Base-by-base conservation (phyloP, 2,329 filamentous ascomycete genomes). In the Ophiostoma sp. region DNA sequence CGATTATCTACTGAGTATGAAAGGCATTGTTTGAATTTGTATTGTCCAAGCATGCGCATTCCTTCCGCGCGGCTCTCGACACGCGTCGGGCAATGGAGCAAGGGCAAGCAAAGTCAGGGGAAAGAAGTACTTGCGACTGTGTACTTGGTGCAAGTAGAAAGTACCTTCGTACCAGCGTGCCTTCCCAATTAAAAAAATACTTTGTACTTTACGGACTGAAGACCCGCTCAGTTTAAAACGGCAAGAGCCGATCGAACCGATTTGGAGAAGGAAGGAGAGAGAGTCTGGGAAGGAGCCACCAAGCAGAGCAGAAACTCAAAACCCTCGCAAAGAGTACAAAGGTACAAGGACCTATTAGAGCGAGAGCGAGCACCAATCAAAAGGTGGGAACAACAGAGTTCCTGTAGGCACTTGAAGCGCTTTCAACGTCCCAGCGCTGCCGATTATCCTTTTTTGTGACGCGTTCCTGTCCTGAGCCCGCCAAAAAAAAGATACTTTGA, bases 161-260 rank as follows among this genome's bases (percentile, higher is more conserved):
- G 11, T 42, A 42, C n/a, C 59, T 42, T 6, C 8, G 59, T 39
- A 64, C 33, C 33, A 36, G 33, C 33, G 33, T 36, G 8, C 33
- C 11, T 42, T 25, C 31, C 28, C 28, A 3, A 48, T 12, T 42
- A 19, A 19, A 48, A 48, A 15, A 48, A 48, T 48, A 48, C 2
- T n/a, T n/a, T 42, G 22, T 48, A 48, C 15, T 31, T 9, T 31
- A 48, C 63, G 22, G 11, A 48, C 22, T n/a, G 25, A 19, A 66
- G 36, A 25, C 63, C 39, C 39, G 63, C 39, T 28, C 63, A 48
- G 63, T 28, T 48, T 31, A 66, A 66, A 66, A 66, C 63, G 63
- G 63, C 63, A 66, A n/a, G 39, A 45, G 63, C 63, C 63, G 63
- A 48, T 66, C 39, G 39, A 66, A 31, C 63, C 63, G 63, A 48